Base-by-base conservation (phyloP, 805 yeast species). In the Blastobotrys robertii region DNA sequence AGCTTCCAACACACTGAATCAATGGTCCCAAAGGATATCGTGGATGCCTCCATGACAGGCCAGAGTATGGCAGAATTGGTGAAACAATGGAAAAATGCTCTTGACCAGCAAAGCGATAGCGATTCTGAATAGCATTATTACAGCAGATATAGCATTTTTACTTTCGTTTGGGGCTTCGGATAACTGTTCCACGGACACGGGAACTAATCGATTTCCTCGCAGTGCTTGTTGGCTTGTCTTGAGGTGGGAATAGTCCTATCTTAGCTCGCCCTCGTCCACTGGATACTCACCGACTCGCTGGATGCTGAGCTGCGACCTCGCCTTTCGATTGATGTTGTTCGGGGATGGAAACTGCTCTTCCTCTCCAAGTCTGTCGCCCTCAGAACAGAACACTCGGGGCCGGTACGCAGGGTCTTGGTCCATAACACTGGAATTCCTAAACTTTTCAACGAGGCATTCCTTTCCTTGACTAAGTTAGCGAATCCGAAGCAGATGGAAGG, bases 1-100 rank as follows among this genome's bases (percentile, higher is more conserved):
- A 64, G 77, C 0, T 84, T 82, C 50, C 94, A 85, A 39, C 90
- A 85, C 56, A 76, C 94, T 2, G 95, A 90, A 53, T 85, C 80
- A 58, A 88, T 84, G 55, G 95, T 92, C 2, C 99, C 99, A 0
- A 70, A 74, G 41, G 99, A 92, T 55, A 77, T 92, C 14, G 82
- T 92, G 3, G 92, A 86, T 57, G 95, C 96, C 2, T 70, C 84
- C 30, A 54, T 77, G 52, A 79, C 44, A 12, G 51, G 49, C 15
- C 29, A 22, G 11, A 36, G 41, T 13, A 45, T 48, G 15, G 34
- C 39, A 7, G 51, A 45, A 12, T 22, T 47, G 19, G 44, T 44
- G 13, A 36, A 30, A 10, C 50, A 45, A 34, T 39, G 44, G 44
- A 28, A 34, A 12, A 11, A 12, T 2, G 34, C 41, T 13, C 28